Conservation (phyloP, 2,329 filamentous ascomycete species). For the Camptophora hylomeconis region DNA sequence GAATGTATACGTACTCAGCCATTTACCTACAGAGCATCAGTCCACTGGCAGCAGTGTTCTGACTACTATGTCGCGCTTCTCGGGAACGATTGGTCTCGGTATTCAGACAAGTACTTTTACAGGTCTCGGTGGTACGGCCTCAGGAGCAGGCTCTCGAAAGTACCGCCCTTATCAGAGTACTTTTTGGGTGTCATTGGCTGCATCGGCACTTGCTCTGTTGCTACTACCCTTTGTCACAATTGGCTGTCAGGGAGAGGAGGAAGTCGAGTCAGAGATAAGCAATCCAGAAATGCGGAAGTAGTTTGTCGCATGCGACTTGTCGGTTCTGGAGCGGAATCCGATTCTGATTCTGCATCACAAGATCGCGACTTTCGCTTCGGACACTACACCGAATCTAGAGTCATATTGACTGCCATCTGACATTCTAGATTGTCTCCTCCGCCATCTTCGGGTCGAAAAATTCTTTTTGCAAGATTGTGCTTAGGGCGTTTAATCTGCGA, state of each 20-base stretch:
- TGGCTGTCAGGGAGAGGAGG: constrained; percentile 16
- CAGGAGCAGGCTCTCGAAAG: constrained; percentile 7
- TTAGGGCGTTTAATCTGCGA: too few relatives aligned
- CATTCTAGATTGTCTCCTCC: too few relatives aligned
- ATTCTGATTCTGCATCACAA: too few relatives aligned
- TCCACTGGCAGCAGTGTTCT: constrained; percentile 55
- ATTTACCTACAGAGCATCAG: constrained; percentile 49
- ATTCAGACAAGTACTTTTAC: constrained; percentile 41
- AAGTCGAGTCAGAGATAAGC: too few relatives aligned
- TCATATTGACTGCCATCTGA: too few relatives aligned
- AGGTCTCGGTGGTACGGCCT: constrained; percentile 9
- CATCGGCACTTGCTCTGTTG: constrained; percentile 12
- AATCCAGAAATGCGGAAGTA: too few relatives aligned
- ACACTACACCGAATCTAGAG: too few relatives aligned
- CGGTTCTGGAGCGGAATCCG: too few relatives aligned
- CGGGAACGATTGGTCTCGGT: constrained; percentile 46
- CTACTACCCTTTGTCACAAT: constrained; percentile 17
- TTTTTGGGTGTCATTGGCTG: constrained; percentile 16
- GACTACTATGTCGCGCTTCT: constrained; percentile 51
- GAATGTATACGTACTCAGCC: constrained; percentile 58
- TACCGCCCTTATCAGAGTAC: constrained; percentile 17
- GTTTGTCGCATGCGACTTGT: too few relatives aligned
- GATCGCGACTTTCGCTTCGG: too few relatives aligned
- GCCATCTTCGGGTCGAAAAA: too few relatives aligned
- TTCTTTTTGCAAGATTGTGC: too few relatives aligned